Evolutionary conservation across 805 yeast species (phyloP), one percentile per base, ranked within the genome.

Genomic region (Clavispora carvajalis): DNA sequence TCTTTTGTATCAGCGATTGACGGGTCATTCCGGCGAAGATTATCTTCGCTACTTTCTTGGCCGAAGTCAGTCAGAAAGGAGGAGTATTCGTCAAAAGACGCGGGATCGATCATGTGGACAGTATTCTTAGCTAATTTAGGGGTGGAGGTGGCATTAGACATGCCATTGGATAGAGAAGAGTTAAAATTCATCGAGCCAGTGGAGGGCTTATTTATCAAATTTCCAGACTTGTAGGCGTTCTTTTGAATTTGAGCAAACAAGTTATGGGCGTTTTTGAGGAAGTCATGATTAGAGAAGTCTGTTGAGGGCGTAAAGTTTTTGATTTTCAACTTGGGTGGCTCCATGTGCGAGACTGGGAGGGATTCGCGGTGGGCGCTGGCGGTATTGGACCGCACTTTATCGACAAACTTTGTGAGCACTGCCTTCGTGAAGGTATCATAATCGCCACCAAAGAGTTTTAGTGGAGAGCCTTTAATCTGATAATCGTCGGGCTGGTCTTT

Each of bases 361-460:
- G 34, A 34, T 18, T 33, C 34, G 13, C 45, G 24, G 52, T 58
- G 31, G 52, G 43, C 44, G 25, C 45, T 48, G 33, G 40, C 44
- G 26, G 48, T 50, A 12, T 43, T 46, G 12, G 47, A 44, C 6
- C 52, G 43, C 26, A 49, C 53, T 18, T 48, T 45, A 13, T 49
- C 52, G 26, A 49, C 52, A 24, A 49, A 44, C 23, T 39, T 41
- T n/a, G 40, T 40, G 34, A 50, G 46, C 8, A 48, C 37, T 4
- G 51, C 66, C 38, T 65, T 64, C 9, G 74, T 69, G 40, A 57
- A 69, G 0, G 74, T 69, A 46, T 69, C 65, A 45, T 69, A 69
- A 24, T 65, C 57, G 36, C 55, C 59, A 7, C 62, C 60, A 43
- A 64, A 69, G 12, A 69, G 51, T 43, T 69, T 69, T 34, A 69